Evolutionary conservation across 2,329 filamentous ascomycete genomes (phyloP).

Genomic region (Aspergillus arachidicola): DNA sequence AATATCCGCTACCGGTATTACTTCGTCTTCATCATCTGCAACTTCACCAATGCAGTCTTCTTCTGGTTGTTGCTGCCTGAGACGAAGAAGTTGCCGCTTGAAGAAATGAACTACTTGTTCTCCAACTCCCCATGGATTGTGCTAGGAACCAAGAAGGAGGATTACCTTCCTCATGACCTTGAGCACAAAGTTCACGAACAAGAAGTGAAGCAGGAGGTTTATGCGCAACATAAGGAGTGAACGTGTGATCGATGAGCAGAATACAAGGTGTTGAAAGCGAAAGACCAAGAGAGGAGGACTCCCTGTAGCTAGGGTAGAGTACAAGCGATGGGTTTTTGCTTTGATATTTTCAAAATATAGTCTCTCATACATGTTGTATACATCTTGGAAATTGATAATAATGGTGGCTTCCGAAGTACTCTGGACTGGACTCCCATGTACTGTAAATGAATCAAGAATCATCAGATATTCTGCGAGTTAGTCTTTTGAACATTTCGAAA

Average conservation of each 20-base stretch:
- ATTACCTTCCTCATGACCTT: slow-evolving; percentile 59
- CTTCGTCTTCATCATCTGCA: slow-evolving; percentile 66
- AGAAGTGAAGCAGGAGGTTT: slow-evolving; percentile 51
- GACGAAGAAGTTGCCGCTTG: slow-evolving; percentile 64
- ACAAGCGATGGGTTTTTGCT: background rate
- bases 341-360: background rate
- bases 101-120: slow-evolving; percentile 70
- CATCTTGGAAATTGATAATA: background rate
- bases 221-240: slow-evolving; percentile 23
- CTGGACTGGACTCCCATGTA: background rate
- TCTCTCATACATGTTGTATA: background rate
- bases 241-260: background rate
- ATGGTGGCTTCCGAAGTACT: background rate
- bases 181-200: slow-evolving; percentile 62
- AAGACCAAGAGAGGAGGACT: background rate
- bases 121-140: slow-evolving; percentile 67
- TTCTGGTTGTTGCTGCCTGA: slow-evolving; percentile 71
- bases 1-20: slow-evolving; percentile 60
- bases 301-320: background rate
- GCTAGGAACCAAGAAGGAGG: slow-evolving; percentile 56
- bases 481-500: background rate
- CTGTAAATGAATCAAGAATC: background rate
- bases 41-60: slow-evolving; percentile 68
- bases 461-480: background rate
- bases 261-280: background rate